Evolutionary conservation across 2,329 filamentous ascomycete species (phyloP).

Genomic region (Ceratocystis alfenasii): DNA sequence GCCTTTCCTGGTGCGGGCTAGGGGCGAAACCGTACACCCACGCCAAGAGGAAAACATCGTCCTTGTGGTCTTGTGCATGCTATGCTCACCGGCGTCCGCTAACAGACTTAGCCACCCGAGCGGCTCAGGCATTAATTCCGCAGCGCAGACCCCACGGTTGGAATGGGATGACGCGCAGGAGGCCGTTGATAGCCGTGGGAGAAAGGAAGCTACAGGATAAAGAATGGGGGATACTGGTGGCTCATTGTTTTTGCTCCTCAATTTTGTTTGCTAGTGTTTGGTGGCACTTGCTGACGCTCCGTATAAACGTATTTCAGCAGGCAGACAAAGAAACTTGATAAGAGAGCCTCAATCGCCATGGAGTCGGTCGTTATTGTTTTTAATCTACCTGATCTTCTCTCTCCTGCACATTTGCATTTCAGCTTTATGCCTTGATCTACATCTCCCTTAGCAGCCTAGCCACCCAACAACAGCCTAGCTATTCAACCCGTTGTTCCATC

Average conservation of each 20-base stretch:
- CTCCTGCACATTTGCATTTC: background rate
- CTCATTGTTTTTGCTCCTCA: constrained; percentile 5
- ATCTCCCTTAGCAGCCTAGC: too few species aligned
- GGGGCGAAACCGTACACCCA: too few species aligned
- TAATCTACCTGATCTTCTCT: background rate
- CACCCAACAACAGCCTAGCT: too few species aligned
- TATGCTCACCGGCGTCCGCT: background rate
- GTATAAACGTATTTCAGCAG: constrained; percentile 8
- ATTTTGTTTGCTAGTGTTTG: background rate
- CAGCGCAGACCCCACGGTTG: background rate
- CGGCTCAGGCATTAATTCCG: constrained; percentile 1
- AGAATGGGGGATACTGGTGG: background rate
- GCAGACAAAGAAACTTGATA: background rate
- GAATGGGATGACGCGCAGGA: background rate
- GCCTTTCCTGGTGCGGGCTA: too few species aligned
- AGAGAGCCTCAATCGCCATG: background rate
- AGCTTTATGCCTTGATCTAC: background rate
- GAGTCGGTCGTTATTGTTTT: background rate
- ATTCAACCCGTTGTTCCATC: too few species aligned
- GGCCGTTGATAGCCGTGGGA: background rate
- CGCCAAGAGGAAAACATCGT: too few species aligned
- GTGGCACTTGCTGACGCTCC: background rate
- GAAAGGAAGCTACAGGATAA: background rate
- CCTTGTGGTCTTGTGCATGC: too few species aligned
- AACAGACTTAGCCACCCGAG: background rate